phyloP scores from a whole-genome alignment of 1,284 basidiomycete genomes.

The Lignosus rhinocerotis region DNA sequence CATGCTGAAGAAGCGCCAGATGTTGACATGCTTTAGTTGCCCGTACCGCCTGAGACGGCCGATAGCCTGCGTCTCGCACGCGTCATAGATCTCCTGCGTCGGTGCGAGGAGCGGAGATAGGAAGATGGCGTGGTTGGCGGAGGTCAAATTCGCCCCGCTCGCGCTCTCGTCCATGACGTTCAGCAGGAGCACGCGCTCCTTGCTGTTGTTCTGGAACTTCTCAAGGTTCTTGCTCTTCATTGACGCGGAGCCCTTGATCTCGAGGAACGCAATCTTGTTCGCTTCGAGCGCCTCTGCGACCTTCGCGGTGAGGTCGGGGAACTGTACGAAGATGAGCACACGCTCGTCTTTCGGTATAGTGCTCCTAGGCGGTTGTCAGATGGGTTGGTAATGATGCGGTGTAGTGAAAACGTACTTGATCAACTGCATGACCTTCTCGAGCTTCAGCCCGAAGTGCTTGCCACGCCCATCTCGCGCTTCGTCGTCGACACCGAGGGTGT shows the following conservation, averaged over 20 bases:
- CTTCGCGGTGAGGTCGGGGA: conserved; percentile 89
- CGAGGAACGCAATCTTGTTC: conserved; percentile 75
- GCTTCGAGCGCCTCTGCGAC: conserved; percentile 79
- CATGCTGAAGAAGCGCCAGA: conserved; percentile 79
- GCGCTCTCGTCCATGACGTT: conserved; percentile 95
- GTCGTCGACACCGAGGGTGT: conserved; percentile 84
- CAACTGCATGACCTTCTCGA: conserved; percentile 81
- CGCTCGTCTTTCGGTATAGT: conserved; percentile 76
- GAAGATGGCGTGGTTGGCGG: conserved; percentile 94
- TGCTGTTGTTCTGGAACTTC: conserved; percentile 77
- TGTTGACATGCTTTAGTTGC: conserved; percentile 77
- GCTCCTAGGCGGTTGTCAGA: conserved; percentile 44
- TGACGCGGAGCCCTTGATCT: conserved; percentile 80
- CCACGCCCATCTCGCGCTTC: conserved; percentile 69
- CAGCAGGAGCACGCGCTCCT: conserved; percentile 81
- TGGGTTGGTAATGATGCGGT: not conserved
- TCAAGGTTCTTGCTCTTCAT: conserved; percentile 81
- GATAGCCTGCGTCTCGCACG: conserved; percentile 88
- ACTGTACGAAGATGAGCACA: conserved; percentile 91
- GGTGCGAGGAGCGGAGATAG: conserved; percentile 84
- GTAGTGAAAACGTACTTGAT: conserved; percentile 61
- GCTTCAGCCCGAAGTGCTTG: conserved; percentile 85
- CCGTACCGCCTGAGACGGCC: conserved; percentile 88
- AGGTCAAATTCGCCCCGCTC: conserved; percentile 90
- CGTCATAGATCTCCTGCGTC: conserved; percentile 80